These are phyloP conservation scores for Ambispora gerdemannii DNA, from an alignment of 192 early-diverging fungal species.

Conservation along the genomic window DNA sequence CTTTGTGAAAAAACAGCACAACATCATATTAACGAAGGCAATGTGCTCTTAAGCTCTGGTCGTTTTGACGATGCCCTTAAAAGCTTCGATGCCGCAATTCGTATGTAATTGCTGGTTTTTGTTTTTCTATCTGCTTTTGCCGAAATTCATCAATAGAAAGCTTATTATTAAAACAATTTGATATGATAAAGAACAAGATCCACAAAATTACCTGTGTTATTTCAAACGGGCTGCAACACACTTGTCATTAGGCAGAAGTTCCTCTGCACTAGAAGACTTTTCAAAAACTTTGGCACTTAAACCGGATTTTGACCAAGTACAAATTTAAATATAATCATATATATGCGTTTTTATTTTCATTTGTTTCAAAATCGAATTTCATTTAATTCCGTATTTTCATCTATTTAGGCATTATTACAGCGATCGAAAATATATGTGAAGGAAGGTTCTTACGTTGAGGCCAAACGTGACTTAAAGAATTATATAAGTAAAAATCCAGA, in stretches of 20 bases:
- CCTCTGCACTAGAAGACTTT: conserved; percentile 80
- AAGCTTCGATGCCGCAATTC: conserved; percentile 16
- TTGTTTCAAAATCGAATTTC: not conserved
- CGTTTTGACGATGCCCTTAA: conserved; percentile 12
- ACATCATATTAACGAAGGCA: conserved; percentile 11
- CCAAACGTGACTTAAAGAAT: conserved; percentile 58
- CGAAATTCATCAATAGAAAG: not conserved
- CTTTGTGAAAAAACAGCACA: conserved; percentile 11
- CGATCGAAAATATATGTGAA: conserved; percentile 66
- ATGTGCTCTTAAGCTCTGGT: not conserved
- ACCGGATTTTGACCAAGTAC: conserved; percentile 62
- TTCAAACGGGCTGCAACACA: conserved; percentile 85
- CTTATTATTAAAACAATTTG: not conserved
- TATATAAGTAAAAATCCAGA: conserved; percentile 36
- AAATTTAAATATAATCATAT: too few relatives aligned
- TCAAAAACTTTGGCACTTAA: conserved; percentile 72
- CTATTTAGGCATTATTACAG: conserved; percentile 65
- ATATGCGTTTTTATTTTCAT: too few relatives aligned
- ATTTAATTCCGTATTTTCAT: not conserved
- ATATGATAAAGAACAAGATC: conserved; percentile 66
- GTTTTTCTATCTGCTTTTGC: not conserved
- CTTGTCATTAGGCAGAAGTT: conserved; percentile 66
- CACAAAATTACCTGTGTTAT: conserved; percentile 80
- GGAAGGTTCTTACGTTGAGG: conserved; percentile 63
- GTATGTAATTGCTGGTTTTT: not conserved